Conservation (phyloP, 176 grass and related monocot genomes). For the Oryza coarctata region DNA sequence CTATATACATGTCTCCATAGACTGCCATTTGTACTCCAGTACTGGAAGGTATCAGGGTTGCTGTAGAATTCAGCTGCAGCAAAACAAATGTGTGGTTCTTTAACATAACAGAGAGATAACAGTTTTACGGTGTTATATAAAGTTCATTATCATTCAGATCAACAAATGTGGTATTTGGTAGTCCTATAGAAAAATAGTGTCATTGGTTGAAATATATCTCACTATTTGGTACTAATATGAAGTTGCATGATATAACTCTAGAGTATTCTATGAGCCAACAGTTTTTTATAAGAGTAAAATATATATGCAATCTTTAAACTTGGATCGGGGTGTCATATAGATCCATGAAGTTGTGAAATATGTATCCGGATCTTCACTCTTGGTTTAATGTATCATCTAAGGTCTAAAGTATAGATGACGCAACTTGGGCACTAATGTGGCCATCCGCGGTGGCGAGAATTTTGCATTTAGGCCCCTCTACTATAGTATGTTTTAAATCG, state of each 20-base stretch:
- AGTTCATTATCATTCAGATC: background rate
- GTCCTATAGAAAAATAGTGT: background rate
- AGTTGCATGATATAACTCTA: background rate
- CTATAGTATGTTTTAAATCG: too few relatives aligned
- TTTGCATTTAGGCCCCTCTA: too few relatives aligned
- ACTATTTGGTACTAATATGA: background rate
- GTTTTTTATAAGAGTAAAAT: background rate
- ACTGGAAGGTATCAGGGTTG: background rate
- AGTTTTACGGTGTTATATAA: background rate
- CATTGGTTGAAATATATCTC: background rate
- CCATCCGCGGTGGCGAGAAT: too few relatives aligned
- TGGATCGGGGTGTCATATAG: too few relatives aligned
- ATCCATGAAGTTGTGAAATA: too few relatives aligned
- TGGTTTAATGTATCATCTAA: too few relatives aligned
- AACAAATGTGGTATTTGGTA: background rate
- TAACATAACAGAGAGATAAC: background rate
- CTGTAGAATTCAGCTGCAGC: constrained; percentile 7
- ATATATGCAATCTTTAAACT: too few relatives aligned
- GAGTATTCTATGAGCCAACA: background rate
- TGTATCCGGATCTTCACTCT: too few relatives aligned
- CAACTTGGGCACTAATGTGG: too few relatives aligned
- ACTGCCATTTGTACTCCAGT: background rate
- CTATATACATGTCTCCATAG: background rate
- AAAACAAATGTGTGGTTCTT: background rate
- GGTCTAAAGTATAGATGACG: too few relatives aligned